Conservation (phyloP, 306 rosid species). For the Dicorynia guianensis region DNA sequence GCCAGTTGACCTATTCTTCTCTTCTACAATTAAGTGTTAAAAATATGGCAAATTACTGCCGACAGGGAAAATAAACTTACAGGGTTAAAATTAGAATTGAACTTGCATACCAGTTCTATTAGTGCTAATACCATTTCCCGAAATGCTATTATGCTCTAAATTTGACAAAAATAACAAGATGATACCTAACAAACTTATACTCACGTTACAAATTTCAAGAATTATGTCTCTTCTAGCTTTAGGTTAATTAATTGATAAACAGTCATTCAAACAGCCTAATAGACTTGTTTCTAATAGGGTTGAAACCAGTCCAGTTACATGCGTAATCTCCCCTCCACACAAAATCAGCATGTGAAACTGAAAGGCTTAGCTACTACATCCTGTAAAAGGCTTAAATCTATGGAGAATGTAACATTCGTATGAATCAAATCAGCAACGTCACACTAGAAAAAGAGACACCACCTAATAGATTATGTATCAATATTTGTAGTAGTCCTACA, state of each 20-base stretch:
- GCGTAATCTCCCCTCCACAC: too few species aligned
- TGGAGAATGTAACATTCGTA: slow-evolving; percentile 12
- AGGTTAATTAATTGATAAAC: slow-evolving; percentile 16
- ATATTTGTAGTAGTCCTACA: slow-evolving; percentile 15
- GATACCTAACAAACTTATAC: slow-evolving; percentile 22
- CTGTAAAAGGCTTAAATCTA: background rate
- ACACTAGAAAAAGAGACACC: slow-evolving; percentile 34
- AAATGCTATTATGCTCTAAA: slow-evolving; percentile 24
- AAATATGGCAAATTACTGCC: slow-evolving; percentile 25
- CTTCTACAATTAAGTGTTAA: slow-evolving; percentile 27
- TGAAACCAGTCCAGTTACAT: too few species aligned
- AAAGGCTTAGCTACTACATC: slow-evolving; percentile 4
- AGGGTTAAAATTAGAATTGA: slow-evolving; percentile 8
- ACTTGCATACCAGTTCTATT: slow-evolving; percentile 21
- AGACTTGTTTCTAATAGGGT: too few species aligned
- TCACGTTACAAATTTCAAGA: slow-evolving; percentile 20
- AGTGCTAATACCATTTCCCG: slow-evolving; percentile 2
- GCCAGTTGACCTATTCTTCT: slow-evolving; percentile 18
- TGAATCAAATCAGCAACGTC: slow-evolving; percentile 25
- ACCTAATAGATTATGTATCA: slow-evolving; percentile 11
- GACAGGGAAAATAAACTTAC: slow-evolving; percentile 26
- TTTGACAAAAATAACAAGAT: background rate
- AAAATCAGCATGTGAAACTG: slow-evolving; percentile 38
- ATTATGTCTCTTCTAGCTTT: slow-evolving; percentile 17
- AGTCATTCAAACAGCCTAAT: background rate